phyloP scores from a whole-genome alignment of 192 early-diverging fungal genomes.

The Coemansia sp. region DNA sequence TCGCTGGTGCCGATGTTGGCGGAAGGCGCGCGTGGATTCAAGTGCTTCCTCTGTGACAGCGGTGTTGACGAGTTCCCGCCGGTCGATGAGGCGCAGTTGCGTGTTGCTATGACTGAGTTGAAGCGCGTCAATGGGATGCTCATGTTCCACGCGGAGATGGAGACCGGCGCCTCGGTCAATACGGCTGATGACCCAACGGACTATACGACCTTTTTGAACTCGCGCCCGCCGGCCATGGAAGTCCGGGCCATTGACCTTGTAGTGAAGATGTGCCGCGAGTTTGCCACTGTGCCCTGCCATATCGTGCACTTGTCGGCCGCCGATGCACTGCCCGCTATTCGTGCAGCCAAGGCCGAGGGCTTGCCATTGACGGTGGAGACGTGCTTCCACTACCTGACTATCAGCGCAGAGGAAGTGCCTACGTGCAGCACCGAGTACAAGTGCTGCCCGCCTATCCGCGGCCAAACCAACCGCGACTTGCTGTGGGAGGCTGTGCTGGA shows the following conservation, averaged over 20 bases:
- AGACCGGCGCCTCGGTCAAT: constrained; percentile 34
- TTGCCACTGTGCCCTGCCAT: constrained; percentile 70
- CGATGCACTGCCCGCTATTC: constrained; percentile 71
- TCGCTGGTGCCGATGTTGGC: constrained; percentile 68
- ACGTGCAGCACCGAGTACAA: constrained; percentile 77
- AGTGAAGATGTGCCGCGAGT: constrained; percentile 68
- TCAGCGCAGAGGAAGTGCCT: constrained; percentile 68
- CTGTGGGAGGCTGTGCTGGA: constrained; percentile 77
- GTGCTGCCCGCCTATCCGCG: constrained; percentile 83
- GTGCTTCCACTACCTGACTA: constrained; percentile 79
- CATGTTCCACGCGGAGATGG: constrained; percentile 82
- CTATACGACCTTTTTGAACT: constrained; percentile 69
- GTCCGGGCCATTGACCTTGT: constrained; percentile 74
- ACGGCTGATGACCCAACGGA: constrained; percentile 56
- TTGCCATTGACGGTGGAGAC: constrained; percentile 78
- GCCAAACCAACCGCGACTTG: constrained; percentile 64
- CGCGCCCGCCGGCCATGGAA: constrained; percentile 73
- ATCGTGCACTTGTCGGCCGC: constrained; percentile 84
- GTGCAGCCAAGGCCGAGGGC: constrained; percentile 68
- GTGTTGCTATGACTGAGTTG: constrained; percentile 67
- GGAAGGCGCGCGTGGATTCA: constrained; percentile 76
- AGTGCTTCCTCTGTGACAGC: constrained; percentile 82
- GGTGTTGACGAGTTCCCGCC: constrained; percentile 85
- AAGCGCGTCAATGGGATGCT: constrained; percentile 60
- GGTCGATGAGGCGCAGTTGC: constrained; percentile 69